phyloP scores from a whole-genome alignment of 2,329 filamentous ascomycete species.

The Fusarium sp. region DNA sequence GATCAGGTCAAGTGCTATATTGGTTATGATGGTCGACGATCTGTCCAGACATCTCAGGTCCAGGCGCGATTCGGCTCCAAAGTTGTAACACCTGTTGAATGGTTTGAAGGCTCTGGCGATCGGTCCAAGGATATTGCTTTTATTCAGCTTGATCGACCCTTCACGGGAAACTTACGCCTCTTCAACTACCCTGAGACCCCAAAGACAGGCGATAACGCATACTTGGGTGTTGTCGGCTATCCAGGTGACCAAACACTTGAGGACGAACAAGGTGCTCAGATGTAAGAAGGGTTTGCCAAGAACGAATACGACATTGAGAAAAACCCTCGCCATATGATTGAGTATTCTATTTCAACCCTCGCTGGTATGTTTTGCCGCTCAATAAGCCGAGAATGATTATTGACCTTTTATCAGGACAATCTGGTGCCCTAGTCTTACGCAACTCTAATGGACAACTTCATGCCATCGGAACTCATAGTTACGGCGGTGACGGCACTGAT shows the following conservation, averaged over 20 bases:
- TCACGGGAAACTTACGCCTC: constrained; percentile 36
- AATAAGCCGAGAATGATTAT: accelerated
- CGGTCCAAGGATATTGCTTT: constrained; percentile 44
- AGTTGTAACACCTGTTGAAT: constrained; percentile 40
- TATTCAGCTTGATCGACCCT: constrained; percentile 32
- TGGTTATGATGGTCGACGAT: constrained; percentile 48
- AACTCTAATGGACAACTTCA: constrained; percentile 5
- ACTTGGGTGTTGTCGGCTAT: constrained; percentile 52
- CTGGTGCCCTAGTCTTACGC: constrained; percentile 47
- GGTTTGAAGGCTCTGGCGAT: constrained; percentile 30
- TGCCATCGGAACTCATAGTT: constrained; percentile 49
- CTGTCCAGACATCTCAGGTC: not conserved
- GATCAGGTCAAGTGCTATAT: constrained; percentile 51
- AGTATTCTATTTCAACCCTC: constrained; percentile 49
- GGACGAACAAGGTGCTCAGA: constrained; percentile 48
- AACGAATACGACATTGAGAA: constrained; percentile 42
- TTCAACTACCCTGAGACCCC: constrained; percentile 42
- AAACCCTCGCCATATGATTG: constrained; percentile 45
- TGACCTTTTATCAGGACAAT: constrained; percentile 39
- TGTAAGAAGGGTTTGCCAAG: constrained; percentile 49
- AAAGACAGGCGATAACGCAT: not conserved
- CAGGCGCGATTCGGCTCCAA: not conserved
- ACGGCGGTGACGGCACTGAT: constrained; percentile 37
- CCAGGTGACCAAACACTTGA: constrained; percentile 46
- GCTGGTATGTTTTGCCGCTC: constrained; percentile 31